Percentiles rank a stretch among this genome's conserved stretches.
Conservation (phyloP, 164 flowering plant genomes). For the Aristolochia fimbriata region DNA sequence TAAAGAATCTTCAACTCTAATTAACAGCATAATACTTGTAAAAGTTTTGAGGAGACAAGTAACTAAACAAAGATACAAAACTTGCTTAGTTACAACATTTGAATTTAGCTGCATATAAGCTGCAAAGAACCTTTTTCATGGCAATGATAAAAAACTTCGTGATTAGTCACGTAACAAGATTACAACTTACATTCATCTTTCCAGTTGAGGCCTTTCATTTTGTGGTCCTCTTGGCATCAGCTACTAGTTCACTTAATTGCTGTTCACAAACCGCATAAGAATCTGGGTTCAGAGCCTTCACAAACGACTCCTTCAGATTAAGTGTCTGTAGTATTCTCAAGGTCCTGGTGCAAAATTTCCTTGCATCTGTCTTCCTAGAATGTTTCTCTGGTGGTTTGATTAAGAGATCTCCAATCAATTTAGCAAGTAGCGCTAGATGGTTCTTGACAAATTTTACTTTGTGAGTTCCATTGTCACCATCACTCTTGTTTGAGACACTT, state of each 20-base stretch:
- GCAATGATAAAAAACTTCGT: too few relatives aligned
- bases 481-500: slow-evolving; percentile 18
- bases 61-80: too few relatives aligned
- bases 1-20: too few relatives aligned
- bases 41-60: too few relatives aligned
- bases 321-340: slow-evolving; percentile 36
- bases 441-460: slow-evolving; percentile 25
- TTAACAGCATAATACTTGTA: too few relatives aligned
- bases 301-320: slow-evolving; percentile 38
- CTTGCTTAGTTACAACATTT: too few relatives aligned
- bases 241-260: slow-evolving; percentile 45
- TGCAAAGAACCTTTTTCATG: too few relatives aligned
- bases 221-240: slow-evolving; percentile 28
- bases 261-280: slow-evolving; percentile 54
- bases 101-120: too few relatives aligned
- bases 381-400: slow-evolving; percentile 61
- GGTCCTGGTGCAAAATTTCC: slow-evolving; percentile 50
- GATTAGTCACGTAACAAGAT: too few relatives aligned
- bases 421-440: slow-evolving; percentile 30
- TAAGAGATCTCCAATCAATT: slow-evolving; percentile 40
- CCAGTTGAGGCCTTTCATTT: not conserved
- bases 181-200: too few relatives aligned
- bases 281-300: slow-evolving; percentile 42
- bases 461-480: slow-evolving; percentile 13
- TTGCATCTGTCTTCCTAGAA: slow-evolving; percentile 48